Evolutionary conservation across 2,329 filamentous ascomycete species (phyloP).

Genomic region (Fusarium sp.): DNA sequence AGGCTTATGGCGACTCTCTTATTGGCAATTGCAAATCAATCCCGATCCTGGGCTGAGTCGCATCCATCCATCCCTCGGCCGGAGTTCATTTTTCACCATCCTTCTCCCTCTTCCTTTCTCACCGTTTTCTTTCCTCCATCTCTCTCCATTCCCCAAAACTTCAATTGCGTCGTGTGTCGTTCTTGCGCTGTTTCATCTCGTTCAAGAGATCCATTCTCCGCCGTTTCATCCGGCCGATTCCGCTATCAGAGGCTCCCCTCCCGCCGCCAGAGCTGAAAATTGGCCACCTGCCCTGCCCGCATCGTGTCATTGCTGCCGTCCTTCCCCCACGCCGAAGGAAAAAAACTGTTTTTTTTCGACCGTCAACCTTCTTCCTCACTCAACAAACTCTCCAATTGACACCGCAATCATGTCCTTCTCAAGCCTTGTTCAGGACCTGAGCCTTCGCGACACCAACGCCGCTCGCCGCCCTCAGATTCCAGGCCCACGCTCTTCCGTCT

Average conservation of each 20-base stretch:
- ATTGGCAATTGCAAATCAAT: slow-evolving; percentile 38
- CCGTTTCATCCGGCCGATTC: slow-evolving; percentile 31
- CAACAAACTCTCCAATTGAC: slow-evolving; percentile 16
- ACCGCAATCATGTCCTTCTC: slow-evolving; percentile 67
- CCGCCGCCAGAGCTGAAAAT: slow-evolving; percentile 25
- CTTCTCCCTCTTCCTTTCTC: slow-evolving; percentile 5
- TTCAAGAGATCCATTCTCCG: not conserved
- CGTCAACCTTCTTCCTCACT: slow-evolving; percentile 8
- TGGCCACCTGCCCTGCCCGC: slow-evolving; percentile 36
- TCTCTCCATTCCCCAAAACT: not conserved
- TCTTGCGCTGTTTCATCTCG: slow-evolving; percentile 1
- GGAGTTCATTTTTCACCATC: slow-evolving; percentile 10
- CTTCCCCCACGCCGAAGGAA: slow-evolving; percentile 2
- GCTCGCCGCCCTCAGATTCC: slow-evolving; percentile 55
- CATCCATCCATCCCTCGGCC: not conserved
- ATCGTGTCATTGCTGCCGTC: slow-evolving; percentile 18
- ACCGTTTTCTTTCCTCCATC: not conserved
- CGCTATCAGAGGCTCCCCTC: slow-evolving; percentile 31
- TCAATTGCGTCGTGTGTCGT: slow-evolving; percentile 13
- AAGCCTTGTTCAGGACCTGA: slow-evolving; percentile 70
- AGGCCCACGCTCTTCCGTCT: slow-evolving; percentile 56
- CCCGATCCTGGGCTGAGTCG: slow-evolving; percentile 8
- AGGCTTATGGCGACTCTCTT: slow-evolving; percentile 35
- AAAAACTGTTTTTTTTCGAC: slow-evolving; percentile 10
- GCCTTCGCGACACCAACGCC: slow-evolving; percentile 62